A percentile compares a stretch with the other conserved stretches of the same genome.
Evolutionary conservation across 352 stramenopile genomes (phyloP).

Genomic region (Globisporangium lucens): DNA sequence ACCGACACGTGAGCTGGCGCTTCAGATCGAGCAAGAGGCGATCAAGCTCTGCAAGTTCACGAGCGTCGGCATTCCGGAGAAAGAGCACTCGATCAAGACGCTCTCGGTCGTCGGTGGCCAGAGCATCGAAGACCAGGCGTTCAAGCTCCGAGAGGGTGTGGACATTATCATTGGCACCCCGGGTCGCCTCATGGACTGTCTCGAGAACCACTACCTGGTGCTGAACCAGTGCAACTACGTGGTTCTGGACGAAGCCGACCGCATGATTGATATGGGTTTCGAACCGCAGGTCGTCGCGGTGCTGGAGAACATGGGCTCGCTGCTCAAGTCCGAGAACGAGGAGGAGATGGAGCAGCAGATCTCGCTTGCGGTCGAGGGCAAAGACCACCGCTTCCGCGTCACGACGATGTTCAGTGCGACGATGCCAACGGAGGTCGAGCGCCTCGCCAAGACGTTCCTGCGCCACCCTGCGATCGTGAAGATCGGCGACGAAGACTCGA

Average conservation of each 20-base stretch:
- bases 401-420: conserved; percentile 99
- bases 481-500: conserved; percentile 96
- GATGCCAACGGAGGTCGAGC: conserved; percentile 97
- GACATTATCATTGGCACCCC: conserved; percentile 99
- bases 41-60: conserved; percentile 91
- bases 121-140: conserved; percentile 96
- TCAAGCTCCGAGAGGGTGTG: conserved; percentile 93
- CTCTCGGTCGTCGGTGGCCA: conserved; percentile 93
- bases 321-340: conserved; percentile 97
- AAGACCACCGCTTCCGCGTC: conserved; percentile 77
- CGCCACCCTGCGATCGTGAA: conserved; percentile 96
- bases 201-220: conserved; percentile 97
- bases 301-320: conserved; percentile 96
- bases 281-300: conserved; percentile 95
- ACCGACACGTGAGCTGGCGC: conserved; percentile 96
- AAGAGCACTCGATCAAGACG: conserved; percentile 72
- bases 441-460: conserved; percentile 96
- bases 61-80: conserved; percentile 52
- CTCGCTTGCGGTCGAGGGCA: conserved; percentile 40
- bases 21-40: conserved; percentile 97
- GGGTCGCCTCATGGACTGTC: conserved; percentile 96
- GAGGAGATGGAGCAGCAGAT: conserved; percentile 95
- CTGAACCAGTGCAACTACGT: conserved; percentile 99
- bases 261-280: conserved; percentile 98
- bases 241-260: conserved; percentile 98